Conservation (phyloP, 1,139 yeast genomes). For the Geotrichum citri-aurantii region DNA sequence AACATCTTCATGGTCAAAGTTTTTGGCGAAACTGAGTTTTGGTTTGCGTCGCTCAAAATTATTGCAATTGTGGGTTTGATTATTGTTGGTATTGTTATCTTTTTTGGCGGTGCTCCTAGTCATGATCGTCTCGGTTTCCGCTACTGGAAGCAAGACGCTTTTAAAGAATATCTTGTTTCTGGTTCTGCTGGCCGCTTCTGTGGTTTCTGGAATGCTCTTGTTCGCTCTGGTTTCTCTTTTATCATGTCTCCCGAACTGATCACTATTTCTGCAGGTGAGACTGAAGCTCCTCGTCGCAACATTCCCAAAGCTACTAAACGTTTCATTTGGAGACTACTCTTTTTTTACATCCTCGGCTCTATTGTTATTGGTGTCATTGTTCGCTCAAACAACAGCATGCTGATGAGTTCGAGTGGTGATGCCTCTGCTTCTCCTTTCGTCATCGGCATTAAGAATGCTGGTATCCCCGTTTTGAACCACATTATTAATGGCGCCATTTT, state of each 20-base stretch:
- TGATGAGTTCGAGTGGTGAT: constrained; percentile 41
- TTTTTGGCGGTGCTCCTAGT: constrained; percentile 69
- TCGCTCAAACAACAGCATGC: constrained; percentile 46
- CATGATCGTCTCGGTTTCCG: constrained; percentile 61
- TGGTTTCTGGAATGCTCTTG: constrained; percentile 60
- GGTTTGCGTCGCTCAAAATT: constrained; percentile 64
- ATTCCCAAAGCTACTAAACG: constrained; percentile 58
- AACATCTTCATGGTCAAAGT: constrained; percentile 60
- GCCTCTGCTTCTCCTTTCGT: constrained; percentile 64
- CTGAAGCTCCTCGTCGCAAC: constrained; percentile 58
- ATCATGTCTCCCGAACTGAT: constrained; percentile 62
- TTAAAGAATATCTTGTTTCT: constrained; percentile 38
- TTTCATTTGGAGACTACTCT: constrained; percentile 54
- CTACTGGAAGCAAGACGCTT: constrained; percentile 78
- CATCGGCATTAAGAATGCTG: constrained; percentile 51
- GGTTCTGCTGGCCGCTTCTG: constrained; percentile 51
- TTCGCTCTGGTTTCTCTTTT: constrained; percentile 52
- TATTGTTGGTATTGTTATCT: constrained; percentile 59
- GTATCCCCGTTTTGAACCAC: constrained; percentile 52
- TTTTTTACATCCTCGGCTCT: constrained; percentile 52
- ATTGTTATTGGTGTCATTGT: constrained; percentile 54
- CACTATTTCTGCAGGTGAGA: constrained; percentile 72
- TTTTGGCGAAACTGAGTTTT: constrained; percentile 66
- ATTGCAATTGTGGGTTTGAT: constrained; percentile 68
- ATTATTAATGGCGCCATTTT: constrained; percentile 63